A percentile compares a stretch with the other conserved stretches of the same genome.
These are phyloP conservation scores for Ascochyta clinopodiicola DNA, from an alignment of 2,329 filamentous ascomycete genomes.

Conservation along the genomic window DNA sequence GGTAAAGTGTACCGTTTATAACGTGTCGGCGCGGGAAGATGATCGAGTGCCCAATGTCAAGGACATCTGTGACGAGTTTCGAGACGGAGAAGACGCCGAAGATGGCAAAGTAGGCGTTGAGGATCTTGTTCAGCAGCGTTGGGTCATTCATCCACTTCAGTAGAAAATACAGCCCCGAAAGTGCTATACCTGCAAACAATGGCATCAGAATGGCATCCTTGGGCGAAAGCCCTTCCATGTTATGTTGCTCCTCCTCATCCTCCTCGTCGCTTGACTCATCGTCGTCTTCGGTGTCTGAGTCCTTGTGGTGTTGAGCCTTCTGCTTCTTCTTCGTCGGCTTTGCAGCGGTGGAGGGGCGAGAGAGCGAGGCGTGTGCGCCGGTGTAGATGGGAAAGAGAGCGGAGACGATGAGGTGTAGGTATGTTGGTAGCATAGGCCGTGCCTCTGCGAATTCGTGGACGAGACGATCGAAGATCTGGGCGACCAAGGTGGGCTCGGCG, in stretches of 20 bases:
- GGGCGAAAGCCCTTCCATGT: conserved; percentile 72
- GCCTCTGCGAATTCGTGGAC: conserved; percentile 53
- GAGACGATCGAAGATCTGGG: conserved; percentile 37
- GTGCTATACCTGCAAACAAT: conserved; percentile 72
- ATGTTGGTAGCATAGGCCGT: conserved; percentile 59
- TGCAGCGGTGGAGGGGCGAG: conserved; percentile 80
- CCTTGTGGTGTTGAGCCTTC: conserved; percentile 35
- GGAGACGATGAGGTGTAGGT: conserved; percentile 68
- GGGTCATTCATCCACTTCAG: conserved; percentile 90
- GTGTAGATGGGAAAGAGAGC: conserved; percentile 84
- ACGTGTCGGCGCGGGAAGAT: conserved; percentile 77
- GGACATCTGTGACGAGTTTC: conserved; percentile 73
- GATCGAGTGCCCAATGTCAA: conserved; percentile 70
- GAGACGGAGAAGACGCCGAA: conserved; percentile 80
- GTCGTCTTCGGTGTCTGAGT: conserved; percentile 31
- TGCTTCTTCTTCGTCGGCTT: conserved; percentile 62
- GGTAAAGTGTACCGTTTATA: conserved; percentile 58
- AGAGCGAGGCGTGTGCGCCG: conserved; percentile 83
- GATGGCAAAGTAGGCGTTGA: conserved; percentile 82
- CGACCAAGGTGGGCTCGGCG: conserved; percentile 36
- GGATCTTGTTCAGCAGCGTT: conserved; percentile 77
- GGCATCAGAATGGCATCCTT: conserved; percentile 87
- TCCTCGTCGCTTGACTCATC: conserved; percentile 46
- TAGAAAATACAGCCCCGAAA: conserved; percentile 82
- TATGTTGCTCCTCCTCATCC: conserved; percentile 60